Percentiles rank a stretch among this genome's conserved stretches.
phyloP scores from a whole-genome alignment of 1,284 basidiomycete species.

The Trametes polyzona region DNA sequence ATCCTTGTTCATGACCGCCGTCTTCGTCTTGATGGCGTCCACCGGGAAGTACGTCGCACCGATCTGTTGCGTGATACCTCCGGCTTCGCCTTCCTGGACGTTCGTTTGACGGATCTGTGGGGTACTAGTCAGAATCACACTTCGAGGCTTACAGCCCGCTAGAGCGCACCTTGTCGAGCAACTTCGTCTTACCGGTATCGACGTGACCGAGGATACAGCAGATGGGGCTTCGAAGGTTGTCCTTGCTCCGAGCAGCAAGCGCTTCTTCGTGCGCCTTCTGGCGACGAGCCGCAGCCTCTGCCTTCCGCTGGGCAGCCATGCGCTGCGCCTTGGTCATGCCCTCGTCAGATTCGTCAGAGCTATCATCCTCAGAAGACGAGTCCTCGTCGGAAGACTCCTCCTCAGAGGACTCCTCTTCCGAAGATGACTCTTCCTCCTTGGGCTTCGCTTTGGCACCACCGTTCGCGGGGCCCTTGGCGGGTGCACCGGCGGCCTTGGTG shows the following conservation, averaged over 20 bases:
- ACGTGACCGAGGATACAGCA: conserved; percentile 99
- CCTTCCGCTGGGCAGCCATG: conserved; percentile 78
- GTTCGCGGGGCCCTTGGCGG: conserved; percentile 26
- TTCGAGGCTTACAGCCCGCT: not conserved
- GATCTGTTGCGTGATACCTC: conserved; percentile 99
- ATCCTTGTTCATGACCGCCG: conserved; percentile 90
- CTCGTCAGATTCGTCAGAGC: conserved; percentile 56
- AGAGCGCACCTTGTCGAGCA: conserved; percentile 88
- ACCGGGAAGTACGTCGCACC: conserved; percentile 99
- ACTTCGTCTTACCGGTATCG: conserved; percentile 99
- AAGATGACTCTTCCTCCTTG: conserved; percentile 33
- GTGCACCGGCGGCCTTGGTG: conserved; percentile 33
- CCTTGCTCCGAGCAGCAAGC: conserved; percentile 85
- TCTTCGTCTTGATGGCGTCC: conserved; percentile 95
- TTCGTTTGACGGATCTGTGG: conserved; percentile 97
- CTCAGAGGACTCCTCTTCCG: conserved; percentile 41
- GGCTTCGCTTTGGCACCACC: conserved; percentile 25
- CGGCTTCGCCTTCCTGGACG: conserved; percentile 99
- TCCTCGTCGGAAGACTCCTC: conserved; percentile 48
- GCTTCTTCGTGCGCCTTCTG: conserved; percentile 87
- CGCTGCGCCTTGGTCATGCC: conserved; percentile 67
- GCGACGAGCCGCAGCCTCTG: conserved; percentile 81
- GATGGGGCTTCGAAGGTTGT: conserved; percentile 94
- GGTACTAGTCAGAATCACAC: not conserved
- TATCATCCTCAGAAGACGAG: conserved; percentile 50